A percentile compares a stretch with the other conserved stretches of the same genome.
phyloP scores from a whole-genome alignment of 2,329 filamentous ascomycete species.

The Aspergillus carbonarius region DNA sequence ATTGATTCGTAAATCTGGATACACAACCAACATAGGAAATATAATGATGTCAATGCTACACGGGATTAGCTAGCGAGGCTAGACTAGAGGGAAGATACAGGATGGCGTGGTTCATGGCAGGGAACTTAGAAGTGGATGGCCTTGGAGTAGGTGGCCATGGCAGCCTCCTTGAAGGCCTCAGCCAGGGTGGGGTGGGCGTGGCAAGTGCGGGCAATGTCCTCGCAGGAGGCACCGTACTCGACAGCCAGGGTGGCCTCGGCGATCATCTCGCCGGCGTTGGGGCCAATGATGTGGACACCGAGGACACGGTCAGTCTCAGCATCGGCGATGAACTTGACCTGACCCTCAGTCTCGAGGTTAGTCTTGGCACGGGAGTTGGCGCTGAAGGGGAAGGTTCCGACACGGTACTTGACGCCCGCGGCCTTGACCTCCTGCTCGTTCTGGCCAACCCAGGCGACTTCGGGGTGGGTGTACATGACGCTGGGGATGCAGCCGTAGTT shows the following conservation, averaged over 20 bases:
- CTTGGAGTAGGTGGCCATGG: constrained; percentile 94
- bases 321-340: constrained; percentile 97
- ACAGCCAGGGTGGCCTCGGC: constrained; percentile 92
- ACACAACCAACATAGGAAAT: constrained; percentile 21
- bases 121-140: constrained; percentile 82
- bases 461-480: constrained; percentile 99
- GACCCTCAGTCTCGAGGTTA: constrained; percentile 90
- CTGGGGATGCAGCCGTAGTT: constrained; percentile 98
- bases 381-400: constrained; percentile 93
- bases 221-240: constrained; percentile 92
- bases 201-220: constrained; percentile 92
- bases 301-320: constrained; percentile 94
- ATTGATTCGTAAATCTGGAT: neutral
- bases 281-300: constrained; percentile 93
- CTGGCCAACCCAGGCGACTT: constrained; percentile 98
- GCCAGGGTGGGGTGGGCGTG: constrained; percentile 95
- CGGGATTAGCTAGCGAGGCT: constrained; percentile 37
- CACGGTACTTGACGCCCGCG: constrained; percentile 83
- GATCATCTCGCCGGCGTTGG: constrained; percentile 99
- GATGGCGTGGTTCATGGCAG: constrained; percentile 10
- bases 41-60: constrained; percentile 40
- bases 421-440: constrained; percentile 95
- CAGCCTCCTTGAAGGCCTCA: constrained; percentile 99
- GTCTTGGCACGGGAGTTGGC: constrained; percentile 99
- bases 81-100: constrained; percentile 28